A percentile compares a stretch with the other conserved stretches of the same genome.
These are phyloP conservation scores for Bryoerythrophyllum caledonicum DNA, from an alignment of 225 moss, liverwort and hornwort genomes.

Conservation along the genomic window DNA sequence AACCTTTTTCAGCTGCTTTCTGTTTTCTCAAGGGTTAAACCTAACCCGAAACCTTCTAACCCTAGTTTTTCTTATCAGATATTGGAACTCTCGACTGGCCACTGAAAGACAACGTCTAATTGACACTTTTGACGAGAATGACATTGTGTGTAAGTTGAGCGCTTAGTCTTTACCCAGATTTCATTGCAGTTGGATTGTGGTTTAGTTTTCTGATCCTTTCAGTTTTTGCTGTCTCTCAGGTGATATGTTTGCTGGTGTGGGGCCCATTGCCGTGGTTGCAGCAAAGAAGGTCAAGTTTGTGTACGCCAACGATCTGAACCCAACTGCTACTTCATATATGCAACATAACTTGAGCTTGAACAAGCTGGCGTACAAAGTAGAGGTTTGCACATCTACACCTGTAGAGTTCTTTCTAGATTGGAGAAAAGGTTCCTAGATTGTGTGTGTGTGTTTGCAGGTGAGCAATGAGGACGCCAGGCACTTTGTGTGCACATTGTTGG, in stretches of 20 bases:
- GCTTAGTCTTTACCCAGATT: conserved; percentile 2
- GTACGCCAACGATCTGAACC: conserved; percentile 84
- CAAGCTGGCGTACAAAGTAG: conserved; percentile 63
- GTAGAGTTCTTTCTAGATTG: neutral
- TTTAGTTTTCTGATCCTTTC: conserved; percentile 17
- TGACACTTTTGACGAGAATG: conserved; percentile 53
- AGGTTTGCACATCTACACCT: conserved; percentile 47
- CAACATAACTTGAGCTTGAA: conserved; percentile 65
- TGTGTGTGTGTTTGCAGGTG: conserved; percentile 37
- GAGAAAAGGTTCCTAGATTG: neutral
- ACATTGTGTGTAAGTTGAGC: conserved; percentile 82
- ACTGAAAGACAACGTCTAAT: conserved; percentile 83
- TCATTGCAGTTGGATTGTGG: neutral
- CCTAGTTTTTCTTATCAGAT: conserved; percentile 21
- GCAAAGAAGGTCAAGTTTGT: conserved; percentile 76
- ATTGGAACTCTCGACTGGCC: conserved; percentile 70
- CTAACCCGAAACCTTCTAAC: too few relatives aligned
- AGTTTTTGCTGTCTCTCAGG: conserved; percentile 49
- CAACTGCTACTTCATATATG: conserved; percentile 65
- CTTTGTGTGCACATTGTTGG: conserved; percentile 60
- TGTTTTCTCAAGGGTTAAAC: neutral
- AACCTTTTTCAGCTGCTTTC: too few relatives aligned
- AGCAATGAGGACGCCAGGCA: conserved; percentile 68
- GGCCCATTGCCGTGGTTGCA: conserved; percentile 73
- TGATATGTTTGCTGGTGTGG: conserved; percentile 92